Evolutionary conservation across 1,284 basidiomycete species (phyloP).

Genomic region (Violaceomyces palustris): DNA sequence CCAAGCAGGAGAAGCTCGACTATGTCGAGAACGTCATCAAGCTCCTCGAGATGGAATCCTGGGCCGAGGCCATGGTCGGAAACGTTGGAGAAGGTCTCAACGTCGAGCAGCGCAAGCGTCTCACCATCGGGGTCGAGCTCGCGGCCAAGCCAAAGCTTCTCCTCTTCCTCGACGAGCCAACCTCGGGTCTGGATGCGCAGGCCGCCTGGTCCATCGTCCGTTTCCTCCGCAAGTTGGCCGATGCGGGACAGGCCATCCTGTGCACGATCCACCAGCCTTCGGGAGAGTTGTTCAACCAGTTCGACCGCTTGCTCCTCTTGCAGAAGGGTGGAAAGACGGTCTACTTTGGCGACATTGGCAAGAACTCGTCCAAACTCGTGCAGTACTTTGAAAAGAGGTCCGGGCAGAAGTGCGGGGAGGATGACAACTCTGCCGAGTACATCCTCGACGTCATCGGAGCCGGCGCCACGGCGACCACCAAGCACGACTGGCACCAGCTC

Average conservation of each 20-base stretch:
- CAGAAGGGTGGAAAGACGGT: conserved; percentile 41
- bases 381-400: conserved; percentile 67
- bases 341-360: conserved; percentile 67
- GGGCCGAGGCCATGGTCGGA: conserved; percentile 41
- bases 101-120: conserved; percentile 42
- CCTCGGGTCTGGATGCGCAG: conserved; percentile 36
- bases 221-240: conserved; percentile 51
- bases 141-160: conserved; percentile 42
- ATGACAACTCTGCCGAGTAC: conserved; percentile 44
- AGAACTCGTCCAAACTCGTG: conserved; percentile 60
- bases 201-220: conserved; percentile 42
- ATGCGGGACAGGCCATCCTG: conserved; percentile 48
- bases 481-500: conserved; percentile 44
- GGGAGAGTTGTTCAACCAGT: conserved; percentile 38
- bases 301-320: conserved; percentile 39
- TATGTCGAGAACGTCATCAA: conserved; percentile 40
- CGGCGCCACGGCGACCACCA: conserved; percentile 38
- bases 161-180: conserved; percentile 49
- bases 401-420: conserved; percentile 54
- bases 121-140: conserved; percentile 45
- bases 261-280: conserved; percentile 55
- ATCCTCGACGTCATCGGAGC: conserved; percentile 48
- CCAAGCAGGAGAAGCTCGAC: conserved; percentile 28
- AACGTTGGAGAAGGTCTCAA: conserved; percentile 31
- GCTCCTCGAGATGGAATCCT: conserved; percentile 39